Conservation (phyloP, 306 rosid species). For the Biancaea sappan region DNA sequence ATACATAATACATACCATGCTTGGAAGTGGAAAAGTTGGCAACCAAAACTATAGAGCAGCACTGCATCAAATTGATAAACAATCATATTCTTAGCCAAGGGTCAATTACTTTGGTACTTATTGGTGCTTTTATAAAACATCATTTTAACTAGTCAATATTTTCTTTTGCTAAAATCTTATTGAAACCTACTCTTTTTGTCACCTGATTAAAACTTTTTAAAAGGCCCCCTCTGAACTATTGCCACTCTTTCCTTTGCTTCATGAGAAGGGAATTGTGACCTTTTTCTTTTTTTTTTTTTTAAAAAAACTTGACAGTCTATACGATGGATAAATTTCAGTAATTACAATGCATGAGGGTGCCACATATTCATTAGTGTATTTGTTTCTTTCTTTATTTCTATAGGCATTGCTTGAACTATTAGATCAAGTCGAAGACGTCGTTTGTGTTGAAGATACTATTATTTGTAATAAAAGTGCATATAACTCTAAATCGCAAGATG, state of each 20-base stretch:
- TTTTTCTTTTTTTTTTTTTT: too few relatives aligned
- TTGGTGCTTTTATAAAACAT: neutral
- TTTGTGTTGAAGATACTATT: constrained; percentile 58
- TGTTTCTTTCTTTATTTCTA: constrained; percentile 29
- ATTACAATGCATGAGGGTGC: neutral
- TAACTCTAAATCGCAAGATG: constrained; percentile 48
- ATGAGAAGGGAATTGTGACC: constrained; percentile 11
- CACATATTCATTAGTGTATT: constrained; percentile 4
- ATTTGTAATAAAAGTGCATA: constrained; percentile 38
- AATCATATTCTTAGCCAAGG: neutral
- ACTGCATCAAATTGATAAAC: neutral
- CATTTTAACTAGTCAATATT: constrained; percentile 6
- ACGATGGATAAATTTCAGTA: neutral
- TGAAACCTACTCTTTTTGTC: neutral
- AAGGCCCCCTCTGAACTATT: constrained; percentile 9
- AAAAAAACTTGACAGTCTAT: constrained; percentile 22
- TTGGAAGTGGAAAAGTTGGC: constrained; percentile 18
- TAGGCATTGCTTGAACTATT: constrained; percentile 94
- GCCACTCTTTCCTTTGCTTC: constrained; percentile 5
- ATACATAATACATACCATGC: constrained; percentile 6
- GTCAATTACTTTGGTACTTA: constrained; percentile 5
- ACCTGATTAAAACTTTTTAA: neutral
- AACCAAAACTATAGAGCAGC: constrained; percentile 1
- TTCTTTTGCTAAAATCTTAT: neutral
- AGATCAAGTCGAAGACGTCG: constrained; percentile 95